Percentiles rank a stretch among this genome's conserved stretches.
Evolutionary conservation across 2,329 filamentous ascomycete genomes (phyloP).

Genomic region (Calonectria hongkongensis): DNA sequence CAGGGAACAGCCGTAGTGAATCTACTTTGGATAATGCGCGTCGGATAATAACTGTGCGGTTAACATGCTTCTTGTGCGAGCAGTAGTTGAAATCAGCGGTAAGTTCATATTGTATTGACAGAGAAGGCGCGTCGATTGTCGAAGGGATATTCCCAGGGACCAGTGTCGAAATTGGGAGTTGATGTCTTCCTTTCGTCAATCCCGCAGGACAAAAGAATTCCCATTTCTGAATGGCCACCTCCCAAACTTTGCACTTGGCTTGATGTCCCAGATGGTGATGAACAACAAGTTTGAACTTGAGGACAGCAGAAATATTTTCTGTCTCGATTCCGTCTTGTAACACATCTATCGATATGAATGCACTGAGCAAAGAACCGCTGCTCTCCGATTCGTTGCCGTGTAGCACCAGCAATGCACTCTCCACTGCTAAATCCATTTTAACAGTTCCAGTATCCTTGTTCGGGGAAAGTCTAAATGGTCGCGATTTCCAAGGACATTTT

Average conservation of each 20-base stretch:
- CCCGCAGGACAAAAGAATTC: neutral
- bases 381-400: neutral
- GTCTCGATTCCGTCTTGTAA: neutral
- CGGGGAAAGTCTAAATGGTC: too few species aligned
- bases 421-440: neutral
- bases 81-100: neutral
- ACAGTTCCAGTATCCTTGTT: neutral
- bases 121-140: neutral
- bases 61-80: neutral
- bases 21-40: neutral
- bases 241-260: neutral
- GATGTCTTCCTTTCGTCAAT: neutral
- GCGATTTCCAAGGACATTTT: neutral
- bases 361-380: neutral
- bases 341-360: neutral
- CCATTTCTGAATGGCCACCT: neutral
- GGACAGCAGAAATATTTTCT: neutral
- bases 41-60: neutral
- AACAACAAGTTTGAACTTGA: neutral
- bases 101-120: slow-evolving; percentile 1
- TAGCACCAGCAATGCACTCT: neutral
- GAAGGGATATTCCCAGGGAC: neutral
- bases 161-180: neutral
- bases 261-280: neutral
- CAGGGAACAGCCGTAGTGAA: neutral